These are phyloP conservation scores for Hortiboletus flavorubellus DNA, from an alignment of 768 basidiomycete genomes.

Conservation along the genomic window DNA sequence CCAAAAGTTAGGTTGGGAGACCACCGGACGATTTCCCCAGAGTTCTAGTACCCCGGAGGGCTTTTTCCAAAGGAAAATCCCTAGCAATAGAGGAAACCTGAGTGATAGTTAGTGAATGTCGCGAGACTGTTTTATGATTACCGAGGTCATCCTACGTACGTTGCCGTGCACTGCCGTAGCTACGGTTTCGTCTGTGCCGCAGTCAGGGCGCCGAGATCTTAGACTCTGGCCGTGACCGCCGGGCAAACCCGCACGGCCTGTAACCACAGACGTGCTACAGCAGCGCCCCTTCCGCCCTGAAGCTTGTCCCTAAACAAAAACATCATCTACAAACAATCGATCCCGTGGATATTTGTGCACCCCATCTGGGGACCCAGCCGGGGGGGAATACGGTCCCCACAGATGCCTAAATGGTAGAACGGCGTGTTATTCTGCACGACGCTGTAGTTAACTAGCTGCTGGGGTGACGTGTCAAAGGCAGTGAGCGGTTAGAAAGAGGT, in stretches of 20 bases:
- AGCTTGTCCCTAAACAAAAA: slow-evolving; percentile 1
- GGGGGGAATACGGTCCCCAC: background rate
- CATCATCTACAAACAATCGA: background rate
- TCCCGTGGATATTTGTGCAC: slow-evolving; percentile 3
- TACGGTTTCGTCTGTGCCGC: background rate
- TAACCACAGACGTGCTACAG: background rate
- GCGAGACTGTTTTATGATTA: background rate
- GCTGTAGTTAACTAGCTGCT: background rate
- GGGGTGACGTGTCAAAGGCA: background rate
- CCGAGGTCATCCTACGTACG: no score
- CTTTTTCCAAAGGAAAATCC: background rate
- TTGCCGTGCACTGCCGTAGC: slow-evolving; percentile 3
- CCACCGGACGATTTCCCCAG: background rate
- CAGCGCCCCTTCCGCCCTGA: background rate
- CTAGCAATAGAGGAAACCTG: background rate
- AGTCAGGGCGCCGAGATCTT: background rate
- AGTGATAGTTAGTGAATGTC: background rate
- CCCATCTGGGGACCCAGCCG: background rate
- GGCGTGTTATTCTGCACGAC: background rate
- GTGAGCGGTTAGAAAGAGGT: background rate
- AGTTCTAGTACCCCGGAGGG: background rate
- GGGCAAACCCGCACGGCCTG: background rate
- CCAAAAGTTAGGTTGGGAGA: background rate
- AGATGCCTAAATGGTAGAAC: background rate
- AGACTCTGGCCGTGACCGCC: background rate